phyloP scores from a whole-genome alignment of 202 grass and related monocot genomes.

The Brachypodium distachyon region DNA sequence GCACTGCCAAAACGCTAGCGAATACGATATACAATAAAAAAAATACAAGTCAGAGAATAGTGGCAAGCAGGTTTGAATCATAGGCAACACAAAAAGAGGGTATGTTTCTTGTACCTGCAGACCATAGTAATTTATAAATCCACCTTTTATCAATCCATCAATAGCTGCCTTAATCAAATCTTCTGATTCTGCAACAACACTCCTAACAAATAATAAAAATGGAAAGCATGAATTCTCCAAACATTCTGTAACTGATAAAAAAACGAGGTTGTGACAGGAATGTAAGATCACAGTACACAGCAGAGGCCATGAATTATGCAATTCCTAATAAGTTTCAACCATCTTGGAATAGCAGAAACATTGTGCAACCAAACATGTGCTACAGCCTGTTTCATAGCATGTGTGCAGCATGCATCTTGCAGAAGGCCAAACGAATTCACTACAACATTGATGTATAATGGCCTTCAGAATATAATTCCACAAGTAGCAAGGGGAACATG shows the following conservation, averaged over 20 bases:
- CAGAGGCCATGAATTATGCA: neutral
- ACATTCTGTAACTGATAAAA: neutral
- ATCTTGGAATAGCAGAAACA: constrained; percentile 1
- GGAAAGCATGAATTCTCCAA: constrained; percentile 17
- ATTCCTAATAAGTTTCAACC: neutral
- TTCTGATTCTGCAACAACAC: constrained; percentile 57
- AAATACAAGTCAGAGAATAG: neutral
- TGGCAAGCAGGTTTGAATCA: constrained; percentile 3
- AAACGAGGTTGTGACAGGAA: neutral
- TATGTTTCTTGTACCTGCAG: constrained; percentile 59
- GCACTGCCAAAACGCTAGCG: constrained; percentile 89
- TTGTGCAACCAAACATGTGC: neutral
- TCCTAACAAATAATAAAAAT: constrained; percentile 43
- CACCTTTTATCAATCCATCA: constrained; percentile 52
- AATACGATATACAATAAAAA: neutral
- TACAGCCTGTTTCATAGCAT: neutral
- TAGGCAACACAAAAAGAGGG: neutral
- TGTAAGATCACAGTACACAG: neutral
- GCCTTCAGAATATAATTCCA: neutral
- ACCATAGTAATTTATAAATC: constrained; percentile 96
- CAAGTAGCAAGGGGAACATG: neutral
- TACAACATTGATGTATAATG: neutral
- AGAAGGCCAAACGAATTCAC: neutral
- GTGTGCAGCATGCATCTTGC: neutral
- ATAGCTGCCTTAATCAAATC: constrained; percentile 61